Base-by-base conservation (phyloP, 116 monocot genomes). In the Iris pallida region DNA sequence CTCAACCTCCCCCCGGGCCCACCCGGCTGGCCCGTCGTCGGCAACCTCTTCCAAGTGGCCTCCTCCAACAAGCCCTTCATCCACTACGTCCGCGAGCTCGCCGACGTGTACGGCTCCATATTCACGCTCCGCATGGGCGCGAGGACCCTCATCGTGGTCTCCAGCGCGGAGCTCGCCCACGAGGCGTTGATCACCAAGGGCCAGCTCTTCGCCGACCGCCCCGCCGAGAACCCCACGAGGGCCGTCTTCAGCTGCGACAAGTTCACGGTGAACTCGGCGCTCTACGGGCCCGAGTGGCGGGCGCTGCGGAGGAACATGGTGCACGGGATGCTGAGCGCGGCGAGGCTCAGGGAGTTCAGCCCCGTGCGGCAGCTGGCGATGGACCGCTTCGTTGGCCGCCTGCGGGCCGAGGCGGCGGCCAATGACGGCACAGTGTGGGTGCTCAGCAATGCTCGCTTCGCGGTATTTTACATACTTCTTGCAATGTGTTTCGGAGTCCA, bases 11-110 rank as follows among this genome's bases (percentile, higher is more conserved):
- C 71, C 0, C 71, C 71, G 6, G 71, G 71, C 49, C 71, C 71
- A 3, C 57, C 57, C 1, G 57, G 71, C 49, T 60, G 45, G 46
- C 71, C 71, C 8, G 15, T 94, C 8, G 76, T 94, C 19, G 94
- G 94, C 10, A 94, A 94, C 71, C 90, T 90, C 43, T 75, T 94
- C 75, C 82, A 88, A 57, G 87, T 94, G 0, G 83, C 81, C 44
- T 64, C 72, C 65, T 83, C 85, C 47, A 76, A 87, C 44, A 89
- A 83, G 75, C 80, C 53, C 8, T 81, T 94, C 85, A 87, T 90
- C 46, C 85, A 90, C 81, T 85, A 85, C 79, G 71, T 85, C 18
- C 75, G 75, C 5, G 94, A 90, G 53, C 71, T 90, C 52, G 59
- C 54, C 6, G 55, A 42, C 19, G 13, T 54, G 43, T 90, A 94